A percentile compares a stretch with the other conserved stretches of the same genome.
phyloP scores from a whole-genome alignment of 1,284 basidiomycete species.

The Marasmius fiardii region DNA sequence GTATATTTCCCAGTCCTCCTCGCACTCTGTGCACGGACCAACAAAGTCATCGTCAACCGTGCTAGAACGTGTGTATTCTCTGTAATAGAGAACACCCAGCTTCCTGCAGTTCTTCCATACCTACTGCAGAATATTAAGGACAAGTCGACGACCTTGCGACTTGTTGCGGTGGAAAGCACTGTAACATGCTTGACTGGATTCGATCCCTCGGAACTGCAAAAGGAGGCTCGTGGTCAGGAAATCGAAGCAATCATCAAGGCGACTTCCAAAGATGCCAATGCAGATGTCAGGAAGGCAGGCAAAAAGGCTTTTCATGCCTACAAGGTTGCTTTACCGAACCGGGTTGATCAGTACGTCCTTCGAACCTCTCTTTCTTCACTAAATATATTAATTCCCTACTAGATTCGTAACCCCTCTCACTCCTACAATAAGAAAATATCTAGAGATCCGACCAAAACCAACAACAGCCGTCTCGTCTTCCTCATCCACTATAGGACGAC shows the following conservation, averaged over 20 bases:
- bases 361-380: conserved; percentile 5
- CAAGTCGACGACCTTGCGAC: conserved; percentile 64
- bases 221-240: conserved; percentile 57
- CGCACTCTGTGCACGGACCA: conserved; percentile 69
- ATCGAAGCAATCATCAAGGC: conserved; percentile 69
- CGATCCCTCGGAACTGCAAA: conserved; percentile 73
- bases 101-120: conserved; percentile 64
- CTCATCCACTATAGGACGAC: background rate
- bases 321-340: conserved; percentile 59
- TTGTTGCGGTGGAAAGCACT: conserved; percentile 62
- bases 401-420: conserved; percentile 76
- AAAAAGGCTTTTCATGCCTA: conserved; percentile 77
- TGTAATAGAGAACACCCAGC: conserved; percentile 68
- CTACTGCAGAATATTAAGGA: conserved; percentile 62
- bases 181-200: conserved; percentile 67
- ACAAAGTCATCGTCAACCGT: conserved; percentile 75
- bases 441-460: conserved; percentile 45
- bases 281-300: conserved; percentile 68
- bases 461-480: conserved; percentile 15
- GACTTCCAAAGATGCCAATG: conserved; percentile 72
- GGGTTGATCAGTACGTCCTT: conserved; percentile 55
- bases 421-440: conserved; percentile 75
- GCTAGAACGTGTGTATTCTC: conserved; percentile 56
- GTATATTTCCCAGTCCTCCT: conserved; percentile 70
- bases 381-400: conserved; percentile 11